phyloP scores from a whole-genome alignment of 495 filamentous ascomycete genomes.

The Talaromyces wortmannii region DNA sequence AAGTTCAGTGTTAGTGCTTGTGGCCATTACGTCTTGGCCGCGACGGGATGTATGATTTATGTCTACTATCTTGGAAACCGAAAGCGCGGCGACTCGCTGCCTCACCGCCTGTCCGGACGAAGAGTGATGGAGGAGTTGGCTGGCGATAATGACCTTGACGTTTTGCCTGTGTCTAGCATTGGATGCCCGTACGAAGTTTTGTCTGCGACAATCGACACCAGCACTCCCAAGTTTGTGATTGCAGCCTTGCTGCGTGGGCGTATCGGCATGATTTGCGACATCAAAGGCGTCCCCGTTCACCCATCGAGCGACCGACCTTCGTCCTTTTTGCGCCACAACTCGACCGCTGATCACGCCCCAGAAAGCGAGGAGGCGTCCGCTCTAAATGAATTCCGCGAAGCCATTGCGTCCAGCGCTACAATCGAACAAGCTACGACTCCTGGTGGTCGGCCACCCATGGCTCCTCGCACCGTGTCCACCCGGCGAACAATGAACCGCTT shows the following conservation, averaged over 20 bases:
- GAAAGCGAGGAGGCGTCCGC: not conserved
- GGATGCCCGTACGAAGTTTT: constrained; percentile 53
- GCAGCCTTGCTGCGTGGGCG: constrained; percentile 57
- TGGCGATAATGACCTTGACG: constrained; percentile 12
- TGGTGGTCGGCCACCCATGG: not conserved
- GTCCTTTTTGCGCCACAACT: not conserved
- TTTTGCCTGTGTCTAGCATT: constrained; percentile 46
- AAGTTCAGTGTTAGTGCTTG: constrained; percentile 54
- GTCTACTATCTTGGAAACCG: constrained; percentile 47
- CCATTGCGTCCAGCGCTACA: constrained; percentile 3
- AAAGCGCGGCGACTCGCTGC: constrained; percentile 7
- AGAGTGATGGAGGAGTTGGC: not conserved
- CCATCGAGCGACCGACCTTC: not conserved
- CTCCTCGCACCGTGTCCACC: not conserved
- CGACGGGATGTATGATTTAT: constrained; percentile 52
- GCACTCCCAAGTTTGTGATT: constrained; percentile 45
- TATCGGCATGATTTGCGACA: constrained; percentile 56
- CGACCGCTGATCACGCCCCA: not conserved
- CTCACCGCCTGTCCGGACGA: constrained; percentile 5
- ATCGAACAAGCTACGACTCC: not conserved
- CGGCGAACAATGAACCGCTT: constrained; percentile 1
- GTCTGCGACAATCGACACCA: constrained; percentile 60
- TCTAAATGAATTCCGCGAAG: constrained; percentile 3
- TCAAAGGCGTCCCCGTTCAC: constrained; percentile 16
- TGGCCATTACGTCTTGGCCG: constrained; percentile 51